A percentile compares a stretch with the other conserved stretches of the same genome.
phyloP scores from a whole-genome alignment of 169 alveolate species.

The Plasmodium gallinaceum region DNA sequence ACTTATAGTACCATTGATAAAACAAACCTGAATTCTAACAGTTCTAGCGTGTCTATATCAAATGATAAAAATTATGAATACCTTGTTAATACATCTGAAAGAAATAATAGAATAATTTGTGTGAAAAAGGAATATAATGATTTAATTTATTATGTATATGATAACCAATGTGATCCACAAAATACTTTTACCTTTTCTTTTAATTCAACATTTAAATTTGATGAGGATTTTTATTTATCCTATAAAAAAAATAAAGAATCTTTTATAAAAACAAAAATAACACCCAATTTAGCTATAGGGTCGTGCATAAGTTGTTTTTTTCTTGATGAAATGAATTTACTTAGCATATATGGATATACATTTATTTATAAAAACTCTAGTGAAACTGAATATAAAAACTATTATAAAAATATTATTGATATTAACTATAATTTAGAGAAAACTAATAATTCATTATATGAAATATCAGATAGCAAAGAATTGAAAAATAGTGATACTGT shows the following conservation, averaged over 20 bases:
- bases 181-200: constrained; percentile 74
- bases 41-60: background rate
- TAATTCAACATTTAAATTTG: constrained; percentile 73
- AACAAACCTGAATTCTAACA: background rate
- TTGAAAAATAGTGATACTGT: background rate
- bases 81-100: constrained; percentile 45
- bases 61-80: constrained; percentile 37
- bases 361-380: constrained; percentile 61
- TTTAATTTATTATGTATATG: constrained; percentile 55
- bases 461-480: background rate
- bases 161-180: constrained; percentile 68
- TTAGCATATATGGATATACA: constrained; percentile 73
- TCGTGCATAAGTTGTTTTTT: constrained; percentile 69
- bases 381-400: constrained; percentile 24
- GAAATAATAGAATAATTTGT: constrained; percentile 51
- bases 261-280: constrained; percentile 46
- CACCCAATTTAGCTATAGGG: constrained; percentile 59
- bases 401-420: constrained; percentile 46
- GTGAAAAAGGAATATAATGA: constrained; percentile 65
- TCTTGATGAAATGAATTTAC: constrained; percentile 69
- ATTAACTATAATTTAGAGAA: background rate
- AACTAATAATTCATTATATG: background rate
- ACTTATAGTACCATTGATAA: background rate
- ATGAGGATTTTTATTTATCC: constrained; percentile 19
- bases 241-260: constrained; percentile 55